Conservation (phyloP, 2,329 filamentous ascomycete species). For the Parascedosporium putredinis region DNA sequence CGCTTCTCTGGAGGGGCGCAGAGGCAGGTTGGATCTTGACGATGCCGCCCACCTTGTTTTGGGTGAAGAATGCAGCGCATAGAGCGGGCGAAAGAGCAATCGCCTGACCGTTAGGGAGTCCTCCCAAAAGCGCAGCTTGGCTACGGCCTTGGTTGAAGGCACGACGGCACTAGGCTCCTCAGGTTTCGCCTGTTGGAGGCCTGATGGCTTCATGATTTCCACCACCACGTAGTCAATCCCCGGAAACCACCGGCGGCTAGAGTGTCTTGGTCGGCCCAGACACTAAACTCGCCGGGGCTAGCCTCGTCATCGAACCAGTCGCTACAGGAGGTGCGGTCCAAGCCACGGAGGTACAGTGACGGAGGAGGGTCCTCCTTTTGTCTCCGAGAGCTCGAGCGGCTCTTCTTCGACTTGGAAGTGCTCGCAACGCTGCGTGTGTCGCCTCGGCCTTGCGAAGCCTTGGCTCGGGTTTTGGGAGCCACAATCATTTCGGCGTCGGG, state of each 20-base stretch:
- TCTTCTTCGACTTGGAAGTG: conserved; percentile 67
- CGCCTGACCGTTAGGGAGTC: conserved; percentile 77
- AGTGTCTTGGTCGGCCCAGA: conserved; percentile 80
- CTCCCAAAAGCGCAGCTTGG: conserved; percentile 67
- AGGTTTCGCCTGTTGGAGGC: conserved; percentile 58
- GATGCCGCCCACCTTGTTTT: conserved; percentile 72
- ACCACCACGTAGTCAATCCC: conserved; percentile 70
- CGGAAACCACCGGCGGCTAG: conserved; percentile 61
- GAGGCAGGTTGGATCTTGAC: conserved; percentile 80
- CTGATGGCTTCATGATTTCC: conserved; percentile 77
- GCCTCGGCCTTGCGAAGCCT: conserved; percentile 39
- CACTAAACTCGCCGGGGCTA: conserved; percentile 43
- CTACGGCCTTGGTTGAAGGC: conserved; percentile 59
- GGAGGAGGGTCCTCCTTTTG: conserved; percentile 55
- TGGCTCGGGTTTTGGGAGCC: conserved; percentile 78
- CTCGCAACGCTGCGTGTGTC: conserved; percentile 74
- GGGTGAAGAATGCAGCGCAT: conserved; percentile 61
- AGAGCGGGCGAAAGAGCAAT: conserved; percentile 68
- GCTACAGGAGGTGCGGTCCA: conserved; percentile 58
- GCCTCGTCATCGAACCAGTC: conserved; percentile 71
- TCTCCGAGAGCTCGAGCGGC: conserved; percentile 58
- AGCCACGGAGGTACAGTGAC: conserved; percentile 66
- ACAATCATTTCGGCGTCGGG: conserved; percentile 96
- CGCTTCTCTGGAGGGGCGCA: conserved; percentile 54
- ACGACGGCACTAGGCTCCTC: conserved; percentile 50